Conservation (phyloP, 1,284 basidiomycete species). For the Pholiota adiposa region DNA sequence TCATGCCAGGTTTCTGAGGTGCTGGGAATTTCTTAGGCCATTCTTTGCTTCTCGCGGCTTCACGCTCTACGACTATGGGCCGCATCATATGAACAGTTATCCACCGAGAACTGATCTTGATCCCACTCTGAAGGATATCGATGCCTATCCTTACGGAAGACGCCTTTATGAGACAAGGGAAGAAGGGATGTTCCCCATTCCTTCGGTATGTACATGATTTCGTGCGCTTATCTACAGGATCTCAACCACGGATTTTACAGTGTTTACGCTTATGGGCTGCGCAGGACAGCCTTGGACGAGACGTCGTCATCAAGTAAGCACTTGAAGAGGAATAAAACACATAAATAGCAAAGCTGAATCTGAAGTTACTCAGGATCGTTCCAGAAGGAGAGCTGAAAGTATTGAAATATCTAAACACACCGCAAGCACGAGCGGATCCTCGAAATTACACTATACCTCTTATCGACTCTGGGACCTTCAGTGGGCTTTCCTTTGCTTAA, state of each 20-base stretch:
- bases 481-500: background rate
- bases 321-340: conserved; percentile 40
- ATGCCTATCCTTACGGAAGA: background rate
- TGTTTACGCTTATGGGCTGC: background rate
- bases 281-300: background rate
- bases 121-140: background rate
- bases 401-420: background rate
- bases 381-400: background rate
- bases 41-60: background rate
- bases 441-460: background rate
- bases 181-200: background rate
- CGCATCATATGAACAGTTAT: background rate
- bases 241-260: no score
- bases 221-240: no score
- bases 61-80: background rate
- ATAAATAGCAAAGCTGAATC: background rate
- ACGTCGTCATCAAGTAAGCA: background rate
- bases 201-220: background rate
- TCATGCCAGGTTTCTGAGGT: background rate
- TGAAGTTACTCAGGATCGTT: background rate
- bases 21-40: background rate
- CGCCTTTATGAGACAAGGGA: background rate
- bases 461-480: background rate
- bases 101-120: background rate
- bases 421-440: background rate